Conservation (phyloP, 306 rosid genomes). For the Senna siamea region DNA sequence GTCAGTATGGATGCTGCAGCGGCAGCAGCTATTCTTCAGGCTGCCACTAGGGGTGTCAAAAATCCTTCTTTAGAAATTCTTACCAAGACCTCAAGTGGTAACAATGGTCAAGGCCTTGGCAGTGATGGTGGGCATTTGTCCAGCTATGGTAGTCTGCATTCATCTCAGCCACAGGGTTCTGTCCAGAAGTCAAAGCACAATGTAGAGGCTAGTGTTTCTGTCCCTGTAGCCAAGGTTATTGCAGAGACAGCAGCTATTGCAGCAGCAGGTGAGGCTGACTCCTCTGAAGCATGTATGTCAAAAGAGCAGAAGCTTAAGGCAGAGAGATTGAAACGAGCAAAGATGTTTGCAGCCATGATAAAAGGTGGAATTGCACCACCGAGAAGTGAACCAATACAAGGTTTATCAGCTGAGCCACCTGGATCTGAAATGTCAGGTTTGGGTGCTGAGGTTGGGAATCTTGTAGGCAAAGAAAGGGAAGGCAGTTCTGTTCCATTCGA, state of each 20-base stretch:
- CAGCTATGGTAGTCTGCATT: slow-evolving; percentile 54
- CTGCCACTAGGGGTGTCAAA: slow-evolving; percentile 75
- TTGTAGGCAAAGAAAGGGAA: slow-evolving; percentile 66
- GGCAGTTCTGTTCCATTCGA: slow-evolving; percentile 67
- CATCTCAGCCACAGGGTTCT: slow-evolving; percentile 49
- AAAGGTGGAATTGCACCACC: slow-evolving; percentile 61
- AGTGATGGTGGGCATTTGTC: slow-evolving; percentile 55
- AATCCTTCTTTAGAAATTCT: slow-evolving; percentile 56
- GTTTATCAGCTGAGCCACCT: slow-evolving; percentile 64
- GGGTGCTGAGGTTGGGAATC: slow-evolving; percentile 51
- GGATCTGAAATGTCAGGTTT: slow-evolving; percentile 64
- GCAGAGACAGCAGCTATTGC: slow-evolving; percentile 73
- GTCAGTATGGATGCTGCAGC: slow-evolving; percentile 63
- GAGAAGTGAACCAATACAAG: slow-evolving; percentile 50
- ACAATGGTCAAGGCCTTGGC: slow-evolving; percentile 51
- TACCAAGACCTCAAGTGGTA: slow-evolving; percentile 56
- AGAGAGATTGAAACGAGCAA: slow-evolving; percentile 89
- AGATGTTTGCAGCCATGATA: slow-evolving; percentile 83
- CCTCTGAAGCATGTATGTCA: slow-evolving; percentile 78
- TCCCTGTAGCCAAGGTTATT: slow-evolving; percentile 60
- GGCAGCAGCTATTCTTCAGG: slow-evolving; percentile 84
- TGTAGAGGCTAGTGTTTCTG: slow-evolving; percentile 43
- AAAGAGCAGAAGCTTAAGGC: slow-evolving; percentile 79
- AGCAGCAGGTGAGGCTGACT: slow-evolving; percentile 77
- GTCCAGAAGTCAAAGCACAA: slow-evolving; percentile 34